These are phyloP conservation scores for Hemileccinum rubropunctum DNA, from an alignment of 768 basidiomycete genomes.

Conservation along the genomic window DNA sequence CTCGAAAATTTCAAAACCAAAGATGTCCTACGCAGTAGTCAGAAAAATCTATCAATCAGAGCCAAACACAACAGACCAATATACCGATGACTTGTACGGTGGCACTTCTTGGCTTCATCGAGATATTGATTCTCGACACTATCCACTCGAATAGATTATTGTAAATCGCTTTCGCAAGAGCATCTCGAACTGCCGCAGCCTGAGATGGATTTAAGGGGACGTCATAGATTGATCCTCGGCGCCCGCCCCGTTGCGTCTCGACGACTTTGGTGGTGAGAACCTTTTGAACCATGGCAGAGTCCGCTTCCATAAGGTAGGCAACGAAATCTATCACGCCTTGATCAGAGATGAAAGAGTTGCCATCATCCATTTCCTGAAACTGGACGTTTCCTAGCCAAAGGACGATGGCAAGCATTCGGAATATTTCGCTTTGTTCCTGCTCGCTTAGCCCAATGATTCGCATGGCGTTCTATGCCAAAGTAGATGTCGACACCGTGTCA, in stretches of 20 bases:
- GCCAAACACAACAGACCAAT: slow-evolving; percentile 47
- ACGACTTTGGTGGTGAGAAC: slow-evolving; percentile 81
- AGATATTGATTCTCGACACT: slow-evolving; percentile 90
- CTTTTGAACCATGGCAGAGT: slow-evolving; percentile 77
- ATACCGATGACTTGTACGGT: slow-evolving; percentile 89
- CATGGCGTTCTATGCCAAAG: slow-evolving; percentile 78
- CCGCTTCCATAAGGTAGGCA: slow-evolving; percentile 90
- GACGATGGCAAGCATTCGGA: slow-evolving; percentile 86
- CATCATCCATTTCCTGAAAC: slow-evolving; percentile 85
- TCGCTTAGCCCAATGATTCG: slow-evolving; percentile 81
- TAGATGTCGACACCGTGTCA: background rate
- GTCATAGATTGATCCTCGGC: slow-evolving; percentile 94
- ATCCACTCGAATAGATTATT: slow-evolving; percentile 99
- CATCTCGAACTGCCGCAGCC: slow-evolving; percentile 85
- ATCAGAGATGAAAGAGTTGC: slow-evolving; percentile 80
- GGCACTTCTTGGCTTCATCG: slow-evolving; percentile 84
- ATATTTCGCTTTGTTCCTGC: slow-evolving; percentile 88
- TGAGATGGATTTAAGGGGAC: slow-evolving; percentile 94
- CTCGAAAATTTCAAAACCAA: slow-evolving; percentile 98
- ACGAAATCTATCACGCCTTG: slow-evolving; percentile 92
- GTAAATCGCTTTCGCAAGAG: slow-evolving; percentile 93
- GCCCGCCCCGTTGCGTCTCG: slow-evolving; percentile 91
- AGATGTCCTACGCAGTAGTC: slow-evolving; percentile 70
- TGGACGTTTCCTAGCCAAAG: slow-evolving; percentile 97
- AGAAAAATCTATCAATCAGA: background rate